phyloP scores from a whole-genome alignment of 495 filamentous ascomycete species.

The Neurospora terricola region DNA sequence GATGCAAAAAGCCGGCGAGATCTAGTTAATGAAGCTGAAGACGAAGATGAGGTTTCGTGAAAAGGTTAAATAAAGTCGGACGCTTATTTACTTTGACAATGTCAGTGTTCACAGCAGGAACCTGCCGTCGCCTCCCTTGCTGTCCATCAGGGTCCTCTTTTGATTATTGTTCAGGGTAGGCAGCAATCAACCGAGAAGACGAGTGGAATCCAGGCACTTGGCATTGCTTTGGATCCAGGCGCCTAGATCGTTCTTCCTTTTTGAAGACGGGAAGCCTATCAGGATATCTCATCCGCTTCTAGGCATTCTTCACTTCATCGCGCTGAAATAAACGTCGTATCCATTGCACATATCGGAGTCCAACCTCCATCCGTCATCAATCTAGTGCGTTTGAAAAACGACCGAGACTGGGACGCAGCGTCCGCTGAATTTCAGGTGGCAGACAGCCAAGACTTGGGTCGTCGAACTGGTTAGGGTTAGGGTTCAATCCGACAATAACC shows the following conservation, averaged over 20 bases:
- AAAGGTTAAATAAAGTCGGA: not conserved
- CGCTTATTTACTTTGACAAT: not conserved
- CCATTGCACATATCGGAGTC: not conserved
- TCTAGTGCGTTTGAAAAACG: not conserved
- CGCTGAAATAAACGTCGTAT: not conserved
- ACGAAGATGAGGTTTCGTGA: not conserved
- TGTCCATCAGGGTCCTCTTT: not conserved
- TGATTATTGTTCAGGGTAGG: not conserved
- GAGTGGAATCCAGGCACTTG: not conserved
- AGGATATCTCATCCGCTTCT: not conserved
- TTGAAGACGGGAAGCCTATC: not conserved
- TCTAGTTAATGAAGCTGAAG: not conserved
- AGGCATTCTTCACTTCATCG: not conserved
- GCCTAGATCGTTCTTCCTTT: not conserved
- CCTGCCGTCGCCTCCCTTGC: not conserved
- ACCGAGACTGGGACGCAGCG: not conserved
- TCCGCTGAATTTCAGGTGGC: not conserved
- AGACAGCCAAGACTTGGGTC: not conserved
- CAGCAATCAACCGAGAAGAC: not conserved
- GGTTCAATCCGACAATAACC: not conserved
- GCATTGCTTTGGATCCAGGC: not conserved
- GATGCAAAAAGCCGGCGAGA: not conserved
- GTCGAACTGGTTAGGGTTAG: slow-evolving; percentile 7
- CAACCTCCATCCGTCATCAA: not conserved
- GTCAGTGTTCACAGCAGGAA: not conserved